Evolutionary conservation across 306 rosid genomes (phyloP), one percentile per base, ranked within the genome.

Genomic region (Lathyrus aphaca): DNA sequence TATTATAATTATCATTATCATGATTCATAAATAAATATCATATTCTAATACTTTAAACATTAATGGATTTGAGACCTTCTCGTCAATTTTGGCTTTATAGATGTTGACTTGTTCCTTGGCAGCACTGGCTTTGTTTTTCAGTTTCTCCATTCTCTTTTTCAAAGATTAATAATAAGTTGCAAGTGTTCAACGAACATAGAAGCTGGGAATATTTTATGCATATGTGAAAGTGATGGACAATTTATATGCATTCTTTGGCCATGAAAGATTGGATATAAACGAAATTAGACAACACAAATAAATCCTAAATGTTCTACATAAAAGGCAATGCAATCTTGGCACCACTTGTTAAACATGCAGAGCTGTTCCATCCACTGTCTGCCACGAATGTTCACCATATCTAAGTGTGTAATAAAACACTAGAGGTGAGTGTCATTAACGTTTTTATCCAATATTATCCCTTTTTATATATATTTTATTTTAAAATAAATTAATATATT

Each of bases 21-120:
- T 8, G 2, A 8, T 49, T 3, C 5, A 8, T 49, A 18, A 8
- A 3, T 50, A 50, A 50, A 9, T 18, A 8, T 17, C 25, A 17
- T 1, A 50, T 46, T 17, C 25, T 49, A 49, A 16, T 49, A 16
- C 25, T 16, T 16, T 48, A 48, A 8, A 5, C 3, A 44, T 14
- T 15, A 46, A 46, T 15, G 1, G 10, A 46, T 49, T 49, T 53
- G 59, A 6, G 17, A 55, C 96, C 86, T 83, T 87, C 51, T 85
- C 91, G 23, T 87, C 85, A 10, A 69, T 53, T 76, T 87, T 85
- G 71, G 96, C 87, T 80, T 79, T 81, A 51, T 73, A 83, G 21
- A 66, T 62, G 71, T 73, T 82, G 1, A 59, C 46, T 4, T 82
- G 81, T 55, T 81, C 81, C 79, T 87, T 87, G 58, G 87, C 84